A percentile compares a stretch with the other conserved stretches of the same genome.
These are phyloP conservation scores for Cutaneotrichosporon cutaneum DNA, from an alignment of 1,284 basidiomycete genomes.

Conservation along the genomic window DNA sequence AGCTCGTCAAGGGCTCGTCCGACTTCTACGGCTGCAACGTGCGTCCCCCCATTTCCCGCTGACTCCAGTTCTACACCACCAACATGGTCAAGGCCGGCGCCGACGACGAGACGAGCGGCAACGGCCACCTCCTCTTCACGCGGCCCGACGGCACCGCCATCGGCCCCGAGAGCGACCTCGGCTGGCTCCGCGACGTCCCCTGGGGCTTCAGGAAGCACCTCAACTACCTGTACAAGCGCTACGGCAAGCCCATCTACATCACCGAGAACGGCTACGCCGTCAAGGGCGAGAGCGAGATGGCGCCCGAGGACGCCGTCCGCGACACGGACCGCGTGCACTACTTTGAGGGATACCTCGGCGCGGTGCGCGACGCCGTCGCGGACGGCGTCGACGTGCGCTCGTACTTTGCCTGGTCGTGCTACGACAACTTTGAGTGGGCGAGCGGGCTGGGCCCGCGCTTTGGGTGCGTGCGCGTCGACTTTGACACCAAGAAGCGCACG, in stretches of 20 bases:
- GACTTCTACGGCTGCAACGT: conserved; percentile 12
- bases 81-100: conserved; percentile 60
- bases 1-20: conserved; percentile 59
- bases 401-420: conserved; percentile 61
- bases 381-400: conserved; percentile 67
- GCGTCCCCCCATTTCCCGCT: background rate
- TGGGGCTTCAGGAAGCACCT: conserved; percentile 58
- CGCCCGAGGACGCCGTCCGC: conserved; percentile 57
- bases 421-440: conserved; percentile 71
- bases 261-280: conserved; percentile 73
- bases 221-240: conserved; percentile 67
- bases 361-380: conserved; percentile 61
- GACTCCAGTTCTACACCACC: conserved; percentile 69
- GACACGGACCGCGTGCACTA: conserved; percentile 68
- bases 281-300: conserved; percentile 62
- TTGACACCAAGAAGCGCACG: conserved; percentile 65
- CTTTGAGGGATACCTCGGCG: conserved; percentile 64
- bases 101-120: conserved; percentile 62
- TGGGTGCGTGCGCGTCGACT: conserved; percentile 52
- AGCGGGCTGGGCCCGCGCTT: conserved; percentile 40
- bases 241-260: conserved; percentile 66
- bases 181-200: conserved; percentile 46
- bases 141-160: conserved; percentile 61
- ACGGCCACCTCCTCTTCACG: conserved; percentile 49
- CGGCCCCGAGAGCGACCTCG: conserved; percentile 60